These are phyloP conservation scores for Acorus gramineus DNA, from an alignment of 106 monocot genomes.

Conservation along the genomic window DNA sequence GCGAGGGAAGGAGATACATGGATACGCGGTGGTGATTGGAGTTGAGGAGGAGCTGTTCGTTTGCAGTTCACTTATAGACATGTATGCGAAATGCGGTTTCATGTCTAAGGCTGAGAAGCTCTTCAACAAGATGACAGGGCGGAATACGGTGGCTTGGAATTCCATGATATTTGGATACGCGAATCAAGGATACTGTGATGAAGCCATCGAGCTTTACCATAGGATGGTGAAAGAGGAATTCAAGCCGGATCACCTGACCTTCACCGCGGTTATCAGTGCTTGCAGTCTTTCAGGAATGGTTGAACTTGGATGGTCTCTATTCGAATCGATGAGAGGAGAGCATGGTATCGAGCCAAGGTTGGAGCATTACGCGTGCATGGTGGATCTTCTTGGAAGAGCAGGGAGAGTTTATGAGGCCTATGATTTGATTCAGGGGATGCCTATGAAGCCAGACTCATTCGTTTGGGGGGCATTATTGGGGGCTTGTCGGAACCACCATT, in stretches of 20 bases:
- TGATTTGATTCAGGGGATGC: conserved; percentile 37
- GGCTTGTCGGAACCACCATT: conserved; percentile 28
- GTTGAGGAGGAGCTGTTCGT: conserved; percentile 27
- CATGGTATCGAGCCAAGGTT: conserved; percentile 30
- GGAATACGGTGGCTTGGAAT: conserved; percentile 38
- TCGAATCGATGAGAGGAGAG: conserved; percentile 23
- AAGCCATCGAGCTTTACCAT: conserved; percentile 29
- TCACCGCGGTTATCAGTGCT: conserved; percentile 45
- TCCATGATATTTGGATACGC: conserved; percentile 49
- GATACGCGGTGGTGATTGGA: conserved; percentile 20
- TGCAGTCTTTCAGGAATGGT: conserved; percentile 55
- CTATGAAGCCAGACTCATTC: conserved; percentile 40
- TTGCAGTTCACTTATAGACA: conserved; percentile 37
- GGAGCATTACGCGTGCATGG: conserved; percentile 72
- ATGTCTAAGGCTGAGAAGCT: conserved; percentile 28
- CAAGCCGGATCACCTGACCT: conserved; percentile 38
- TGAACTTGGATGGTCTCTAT: conserved; percentile 26
- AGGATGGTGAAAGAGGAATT: conserved; percentile 14
- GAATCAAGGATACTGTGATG: conserved; percentile 32
- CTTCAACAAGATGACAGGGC: conserved; percentile 22
- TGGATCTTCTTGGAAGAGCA: conserved; percentile 53
- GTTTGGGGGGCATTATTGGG: conserved; percentile 62
- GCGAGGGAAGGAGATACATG: conserved; percentile 38
- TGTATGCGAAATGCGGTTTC: conserved; percentile 54
- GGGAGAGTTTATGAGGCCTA: conserved; percentile 32